Base-by-base conservation (phyloP, 352 stramenopile species). In the Globisporangium splendens region DNA sequence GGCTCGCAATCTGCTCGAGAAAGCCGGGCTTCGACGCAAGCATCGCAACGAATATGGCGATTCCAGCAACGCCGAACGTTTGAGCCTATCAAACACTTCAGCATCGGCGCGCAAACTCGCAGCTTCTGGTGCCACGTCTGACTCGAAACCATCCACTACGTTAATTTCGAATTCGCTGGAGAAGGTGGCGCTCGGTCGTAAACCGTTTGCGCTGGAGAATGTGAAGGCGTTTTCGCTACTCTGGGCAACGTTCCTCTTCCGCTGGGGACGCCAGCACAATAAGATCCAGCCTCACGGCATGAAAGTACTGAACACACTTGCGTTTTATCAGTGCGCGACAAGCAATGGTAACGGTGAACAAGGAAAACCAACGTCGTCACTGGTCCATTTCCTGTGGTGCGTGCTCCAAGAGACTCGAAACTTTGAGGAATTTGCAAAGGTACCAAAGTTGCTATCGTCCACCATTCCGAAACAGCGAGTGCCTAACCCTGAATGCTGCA, bases 321-420 rank as follows among this genome's bases (percentile, higher is more conserved):
- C 75, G 22, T 89, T 90, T 50, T 81, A 79, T 46, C 65, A 83
- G 46, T 61, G 77, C 0, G 46, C 68, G 2, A 48, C 70, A 15
- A 59, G 54, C 14, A 13, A 46, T 14, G 38, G 12, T 13, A 24
- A 39, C 3, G 35, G 18, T 8, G 35, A 60, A 31, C 21, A 21
- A 15, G 39, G 53, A 5, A 2, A 31, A 31, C 2, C 24, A 31
- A 31, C 5, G 24, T 52, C 79, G 3, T 77, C 78, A 7, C 53
- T 88, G 17, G 72, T 90, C 22, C 60, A 66, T 33, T 65, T 84
- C 24, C 59, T 90, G 15, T 90, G 80, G 80, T 83, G 72, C 21
- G 73, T 82, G 18, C 66, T 88, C 6, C 77, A 86, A 66, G 79
- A 91, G 14, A 68, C 56, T 11, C 71, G 73, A 18, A 58, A 75